Base-by-base conservation (phyloP, 805 yeast species). In the Martiniozyma abietophila region DNA sequence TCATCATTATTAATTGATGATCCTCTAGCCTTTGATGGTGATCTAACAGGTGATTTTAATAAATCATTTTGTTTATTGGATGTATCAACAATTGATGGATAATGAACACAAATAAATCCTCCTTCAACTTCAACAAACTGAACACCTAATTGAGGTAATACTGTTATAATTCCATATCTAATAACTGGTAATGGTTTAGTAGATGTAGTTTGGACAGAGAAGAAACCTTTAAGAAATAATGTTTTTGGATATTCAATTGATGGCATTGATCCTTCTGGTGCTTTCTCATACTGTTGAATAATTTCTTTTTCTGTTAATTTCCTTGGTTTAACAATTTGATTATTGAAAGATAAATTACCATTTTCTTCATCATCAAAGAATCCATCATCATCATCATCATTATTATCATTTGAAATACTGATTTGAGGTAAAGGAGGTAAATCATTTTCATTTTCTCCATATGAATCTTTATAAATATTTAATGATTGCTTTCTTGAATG, bases 221-320 rank as follows among this genome's bases (percentile, higher is more conserved):
- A 88, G 51, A 89, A 88, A 1, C 96, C 96, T 53, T 86, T 84
- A 54, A 88, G 67, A 63, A 85, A 86, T 44, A 88, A 69, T 2
- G 95, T 88, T 59, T 80, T 80, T 40, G 96, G 95, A 52, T 76
- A 84, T 51, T 88, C 96, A 54, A 89, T 85, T 1, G 96, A 85
- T 18, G 94, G 95, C 96, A 88, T 86, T 11, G 80, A 60, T 36
- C 83, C 84, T 2, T 79, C 74, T 37, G 76, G 71, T 10, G 94
- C 86, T 40, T 61, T 60, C 11, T 69, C 65, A 38, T 49, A 58
- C 29, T 55, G 57, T 8, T 49, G 39, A 39, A 74, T 54, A 29
- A 73, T 67, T 41, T 68, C 65, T 20, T 61, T 64, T 42, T 72
- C 77, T 2, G 71, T 53, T 29, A 66, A 48, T 16, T 53, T 54